These are phyloP conservation scores for Fusarium veterinarium DNA, from an alignment of 2,329 filamentous ascomycete genomes.

Conservation along the genomic window DNA sequence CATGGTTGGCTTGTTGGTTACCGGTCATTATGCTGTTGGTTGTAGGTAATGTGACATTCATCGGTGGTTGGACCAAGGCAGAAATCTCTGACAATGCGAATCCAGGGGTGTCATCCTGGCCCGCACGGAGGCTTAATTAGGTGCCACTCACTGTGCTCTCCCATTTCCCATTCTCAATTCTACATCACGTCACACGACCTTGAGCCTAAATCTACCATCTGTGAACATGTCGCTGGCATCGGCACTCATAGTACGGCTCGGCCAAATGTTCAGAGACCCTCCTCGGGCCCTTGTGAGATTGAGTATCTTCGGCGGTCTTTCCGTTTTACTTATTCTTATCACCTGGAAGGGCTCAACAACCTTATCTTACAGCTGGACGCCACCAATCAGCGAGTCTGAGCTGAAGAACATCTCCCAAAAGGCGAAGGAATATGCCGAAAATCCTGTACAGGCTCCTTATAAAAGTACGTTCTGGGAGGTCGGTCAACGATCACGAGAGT, in stretches of 20 bases:
- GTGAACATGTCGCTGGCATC: background rate
- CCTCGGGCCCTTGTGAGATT: background rate
- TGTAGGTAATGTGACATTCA: background rate
- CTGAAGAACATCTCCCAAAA: background rate
- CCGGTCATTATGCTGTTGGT: background rate
- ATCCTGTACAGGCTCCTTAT: conserved; percentile 43
- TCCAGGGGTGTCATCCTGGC: background rate
- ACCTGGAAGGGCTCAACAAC: background rate
- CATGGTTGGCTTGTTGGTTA: background rate
- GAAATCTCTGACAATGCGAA: background rate
- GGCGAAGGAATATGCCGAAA: conserved; percentile 33
- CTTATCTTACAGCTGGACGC: background rate
- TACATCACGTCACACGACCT: conserved; percentile 1
- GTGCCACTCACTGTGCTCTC: background rate
- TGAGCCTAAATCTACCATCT: background rate
- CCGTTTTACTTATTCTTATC: background rate
- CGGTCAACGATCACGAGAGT: conserved; percentile 39
- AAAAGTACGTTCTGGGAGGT: conserved; percentile 47
- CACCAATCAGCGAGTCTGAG: background rate
- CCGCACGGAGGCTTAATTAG: background rate
- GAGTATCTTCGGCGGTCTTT: background rate
- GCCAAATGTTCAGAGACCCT: background rate
- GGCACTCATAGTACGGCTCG: background rate
- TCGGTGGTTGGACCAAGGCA: background rate
- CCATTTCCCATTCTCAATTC: background rate